Percentiles rank a stretch among this genome's conserved stretches.
Conservation (phyloP, 306 rosid genomes). For the Calophaca sinica region DNA sequence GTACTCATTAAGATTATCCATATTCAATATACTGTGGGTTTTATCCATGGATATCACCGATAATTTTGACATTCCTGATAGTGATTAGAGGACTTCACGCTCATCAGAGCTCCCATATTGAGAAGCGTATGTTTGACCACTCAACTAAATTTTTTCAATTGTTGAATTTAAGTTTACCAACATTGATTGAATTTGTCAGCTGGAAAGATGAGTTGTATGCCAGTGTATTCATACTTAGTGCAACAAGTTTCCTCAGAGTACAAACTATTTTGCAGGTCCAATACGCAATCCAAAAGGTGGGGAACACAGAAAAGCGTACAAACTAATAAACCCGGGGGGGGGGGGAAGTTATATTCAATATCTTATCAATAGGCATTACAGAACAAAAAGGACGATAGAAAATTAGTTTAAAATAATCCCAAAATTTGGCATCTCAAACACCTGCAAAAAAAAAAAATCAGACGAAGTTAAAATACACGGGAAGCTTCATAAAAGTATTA, state of each 20-base stretch:
- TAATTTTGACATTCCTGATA: too few species aligned
- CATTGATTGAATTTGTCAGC: neutral
- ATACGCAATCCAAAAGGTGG: too few species aligned
- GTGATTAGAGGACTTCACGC: neutral
- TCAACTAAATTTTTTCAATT: neutral
- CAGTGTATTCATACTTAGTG: too few species aligned
- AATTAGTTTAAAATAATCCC: neutral
- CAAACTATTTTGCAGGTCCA: too few species aligned
- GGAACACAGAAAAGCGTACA: too few species aligned
- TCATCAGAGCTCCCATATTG: neutral
- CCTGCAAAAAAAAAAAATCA: neutral
- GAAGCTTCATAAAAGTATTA: conserved; percentile 18
- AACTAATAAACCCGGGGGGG: too few species aligned
- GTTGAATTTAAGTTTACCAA: neutral
- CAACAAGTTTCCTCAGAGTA: too few species aligned
- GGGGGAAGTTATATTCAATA: too few species aligned
- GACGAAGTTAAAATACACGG: conserved; percentile 5
- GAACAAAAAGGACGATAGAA: conserved; percentile 1
- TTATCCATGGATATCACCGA: too few species aligned
- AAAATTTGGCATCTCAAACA: conserved; percentile 40
- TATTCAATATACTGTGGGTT: too few species aligned
- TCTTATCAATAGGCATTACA: too few species aligned
- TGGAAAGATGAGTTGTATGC: neutral
- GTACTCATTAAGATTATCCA: too few species aligned
- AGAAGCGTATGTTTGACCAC: neutral